Percentiles rank a stretch among this genome's conserved stretches.
These are phyloP conservation scores for Begonia masoniana DNA, from an alignment of 306 rosid genomes.

Conservation along the genomic window DNA sequence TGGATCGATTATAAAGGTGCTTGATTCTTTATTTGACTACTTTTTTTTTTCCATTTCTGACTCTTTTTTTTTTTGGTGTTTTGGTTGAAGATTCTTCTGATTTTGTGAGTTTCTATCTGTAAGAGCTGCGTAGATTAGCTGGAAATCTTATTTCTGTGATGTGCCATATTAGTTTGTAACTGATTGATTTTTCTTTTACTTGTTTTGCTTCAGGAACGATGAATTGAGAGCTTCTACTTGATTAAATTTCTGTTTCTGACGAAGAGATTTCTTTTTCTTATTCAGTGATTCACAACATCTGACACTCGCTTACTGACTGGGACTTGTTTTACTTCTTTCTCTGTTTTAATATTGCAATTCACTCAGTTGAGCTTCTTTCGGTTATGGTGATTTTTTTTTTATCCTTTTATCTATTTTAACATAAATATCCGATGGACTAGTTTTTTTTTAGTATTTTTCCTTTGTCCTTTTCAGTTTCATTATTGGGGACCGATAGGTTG, in stretches of 20 bases:
- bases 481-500: not conserved
- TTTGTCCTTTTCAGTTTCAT: not conserved
- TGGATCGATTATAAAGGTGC: conserved; percentile 21
- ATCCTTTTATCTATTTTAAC: not conserved
- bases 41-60: not conserved
- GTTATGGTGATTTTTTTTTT: not conserved
- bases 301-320: not conserved
- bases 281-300: not conserved
- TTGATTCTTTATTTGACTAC: conserved; percentile 13
- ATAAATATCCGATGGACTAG: conserved; percentile 8
- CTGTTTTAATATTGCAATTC: not conserved
- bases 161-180: not conserved
- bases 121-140: not conserved
- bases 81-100: conserved; percentile 12
- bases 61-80: not conserved
- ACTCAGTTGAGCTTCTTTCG: not conserved
- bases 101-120: not conserved
- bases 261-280: not conserved
- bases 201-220: not conserved
- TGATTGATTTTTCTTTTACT: not conserved
- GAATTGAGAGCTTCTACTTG: not conserved
- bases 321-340: not conserved
- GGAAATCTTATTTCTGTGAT: not conserved
- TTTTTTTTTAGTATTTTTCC: not conserved
- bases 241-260: not conserved